Percentiles rank a stretch among this genome's conserved stretches.
Evolutionary conservation across 257 asterid species (phyloP).

Genomic region (Capsicum baccatum): DNA sequence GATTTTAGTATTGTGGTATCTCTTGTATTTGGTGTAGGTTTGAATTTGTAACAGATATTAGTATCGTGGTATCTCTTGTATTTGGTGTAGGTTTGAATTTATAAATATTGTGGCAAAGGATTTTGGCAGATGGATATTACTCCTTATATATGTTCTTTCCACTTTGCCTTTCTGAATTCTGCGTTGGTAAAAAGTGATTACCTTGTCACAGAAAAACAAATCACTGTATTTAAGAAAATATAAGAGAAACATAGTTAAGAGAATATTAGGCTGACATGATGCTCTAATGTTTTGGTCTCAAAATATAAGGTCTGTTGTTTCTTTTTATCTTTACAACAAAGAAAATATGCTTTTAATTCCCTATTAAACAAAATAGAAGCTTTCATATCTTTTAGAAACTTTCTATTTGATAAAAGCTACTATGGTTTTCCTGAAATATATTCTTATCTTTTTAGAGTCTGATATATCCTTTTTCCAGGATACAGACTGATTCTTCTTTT

Average conservation of each 20-base stretch:
- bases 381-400: constrained; percentile 14
- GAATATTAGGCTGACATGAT: not conserved
- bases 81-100: constrained; percentile 22
- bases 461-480: constrained; percentile 33
- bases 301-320: not conserved
- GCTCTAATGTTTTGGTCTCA: not conserved
- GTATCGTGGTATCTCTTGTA: not conserved
- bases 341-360: not conserved
- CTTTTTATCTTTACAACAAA: not conserved
- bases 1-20: not conserved
- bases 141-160: not conserved
- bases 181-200: not conserved
- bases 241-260: not conserved
- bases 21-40: constrained; percentile 17
- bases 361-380: not conserved
- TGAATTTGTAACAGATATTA: constrained; percentile 7
- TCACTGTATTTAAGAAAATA: not conserved
- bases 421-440: not conserved
- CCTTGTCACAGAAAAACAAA: not conserved
- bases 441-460: constrained; percentile 25
- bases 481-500: constrained; percentile 32
- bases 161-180: not conserved
- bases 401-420: not conserved
- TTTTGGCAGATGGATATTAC: not conserved
- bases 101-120: not conserved